Evolutionary conservation across 495 filamentous ascomycete species (phyloP), one percentile per base, ranked within the genome.

Genomic region (Penicillium crystallinum): DNA sequence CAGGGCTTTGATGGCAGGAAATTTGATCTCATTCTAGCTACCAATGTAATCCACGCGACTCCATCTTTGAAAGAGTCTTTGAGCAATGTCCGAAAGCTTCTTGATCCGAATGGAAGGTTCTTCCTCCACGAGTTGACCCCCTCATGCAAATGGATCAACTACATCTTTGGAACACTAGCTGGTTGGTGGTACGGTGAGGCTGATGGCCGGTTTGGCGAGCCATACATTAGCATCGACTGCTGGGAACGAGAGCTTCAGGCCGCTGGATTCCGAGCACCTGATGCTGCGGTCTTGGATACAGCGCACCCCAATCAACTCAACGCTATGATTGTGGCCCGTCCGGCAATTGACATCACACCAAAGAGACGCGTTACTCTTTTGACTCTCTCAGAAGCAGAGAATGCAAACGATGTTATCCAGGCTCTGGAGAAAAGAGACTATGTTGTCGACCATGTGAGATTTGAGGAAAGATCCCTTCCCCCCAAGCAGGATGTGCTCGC

Each of bases 31-130:
- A 62, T 85, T 6, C 48, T 83, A 14, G 81, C 77, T 0, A 57
- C 71, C 9, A 73, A 77, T 42, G 77, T 81, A 3, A 46, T 84
- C 5, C 80, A 84, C 54, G 77, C 76, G 1, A 83, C 79, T 0
- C 43, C 36, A 0, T 53, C 37, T 5, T 51, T 83, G 0, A 50
- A 63, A 1, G 44, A 66, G 10, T 77, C 70, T 0, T 36, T 85
- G 7, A 22, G 12, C 1, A 74, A 81, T 53, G 49, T 70, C 0
- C 66, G 70, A 35, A 30, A 59, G n/a, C 55, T 74, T 0, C 58
- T 72, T 0, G 41, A 31, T 6, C 58, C 67, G 0, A 31, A 33
- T 8, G 68, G 68, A 10, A 34, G 54, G 1, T 45, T 73, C 0
- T 31, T 70, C 9, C 46, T 71, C 2, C 41, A 60, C 8, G 70